Evolutionary conservation across 2,329 filamentous ascomycete genomes (phyloP), one percentile per base, ranked within the genome.

Genomic region (Pestalotiopsis sp.): DNA sequence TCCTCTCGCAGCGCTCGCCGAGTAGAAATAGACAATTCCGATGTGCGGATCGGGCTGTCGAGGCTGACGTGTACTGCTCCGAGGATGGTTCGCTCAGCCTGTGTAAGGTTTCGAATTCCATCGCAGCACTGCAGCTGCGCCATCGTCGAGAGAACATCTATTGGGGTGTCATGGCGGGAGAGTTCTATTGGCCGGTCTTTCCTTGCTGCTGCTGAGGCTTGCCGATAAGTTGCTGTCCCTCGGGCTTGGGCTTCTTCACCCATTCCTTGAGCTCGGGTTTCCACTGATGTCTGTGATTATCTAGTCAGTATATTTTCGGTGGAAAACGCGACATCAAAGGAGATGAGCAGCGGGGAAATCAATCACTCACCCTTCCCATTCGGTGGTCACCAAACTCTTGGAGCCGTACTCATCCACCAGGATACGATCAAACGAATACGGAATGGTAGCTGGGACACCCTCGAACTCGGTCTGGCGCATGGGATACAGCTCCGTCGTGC

Each of bases 391-490:
- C 67, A 93, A 77, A 31, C 88, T 87, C 79, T 86, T 88, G n/a
- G 81, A 78, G 38, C 87, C 84, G 73, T 93, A 93, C 80, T 93
- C 91, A 38, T 88, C 86, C 3, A 84, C 83, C 67, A 93, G 79
- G 36, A 93, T 88, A 75, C 85, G 85, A 73, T 92, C 90, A 71
- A 91, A 92, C 67, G 83, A 85, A 76, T 89, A 92, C 3, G 93
- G 93, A 27, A 96, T 87, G 72, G 85, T 86, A 27, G 92, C 92
- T 13, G 85, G 81, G 2, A 92, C 89, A 23, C 92, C 92, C 81
- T 96, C 93, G 73, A 93, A 96, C 71, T 88, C 86, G 31, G 90
- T 92, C 76, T 90, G 85, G 17, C 92, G 87, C 85, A 96, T 84
- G 3, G 93, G 93, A 80, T 90, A 96, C 13, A 96, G 82, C 73